Evolutionary conservation across 2,329 filamentous ascomycete species (phyloP).

Genomic region (Aspergillus transmontanensis): DNA sequence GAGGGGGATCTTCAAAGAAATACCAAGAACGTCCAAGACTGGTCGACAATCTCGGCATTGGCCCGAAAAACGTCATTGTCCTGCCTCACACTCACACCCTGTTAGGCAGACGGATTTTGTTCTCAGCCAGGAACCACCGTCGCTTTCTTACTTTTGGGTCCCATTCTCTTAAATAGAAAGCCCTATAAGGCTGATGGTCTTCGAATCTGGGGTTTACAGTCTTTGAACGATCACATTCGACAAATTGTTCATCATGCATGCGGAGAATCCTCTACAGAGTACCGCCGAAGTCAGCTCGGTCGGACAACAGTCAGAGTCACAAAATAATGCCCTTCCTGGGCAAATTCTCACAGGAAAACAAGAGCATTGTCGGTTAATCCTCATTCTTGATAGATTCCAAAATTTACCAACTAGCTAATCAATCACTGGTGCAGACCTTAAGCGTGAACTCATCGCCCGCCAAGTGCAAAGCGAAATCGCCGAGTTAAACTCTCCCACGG

Average conservation of each 20-base stretch:
- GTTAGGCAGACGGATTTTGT: conserved; percentile 37
- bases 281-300: conserved; percentile 5
- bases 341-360: conserved; percentile 87
- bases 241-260: conserved; percentile 16
- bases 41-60: conserved; percentile 17
- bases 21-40: conserved; percentile 1
- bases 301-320: conserved; percentile 14
- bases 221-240: conserved; percentile 8
- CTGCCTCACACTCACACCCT: conserved; percentile 6
- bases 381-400: neutral
- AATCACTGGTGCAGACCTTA: conserved; percentile 67
- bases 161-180: neutral
- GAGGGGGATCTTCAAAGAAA: neutral
- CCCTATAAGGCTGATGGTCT: conserved; percentile 15
- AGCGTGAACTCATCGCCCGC: conserved; percentile 87
- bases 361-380: conserved; percentile 76
- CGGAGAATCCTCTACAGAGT: conserved; percentile 10
- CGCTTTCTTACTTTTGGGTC: neutral
- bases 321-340: conserved; percentile 51
- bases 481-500: conserved; percentile 92
- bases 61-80: conserved; percentile 25
- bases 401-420: conserved; percentile 4
- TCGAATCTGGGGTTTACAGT: conserved; percentile 8
- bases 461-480: conserved; percentile 89
- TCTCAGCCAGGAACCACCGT: conserved; percentile 6